Evolutionary conservation across 2,329 filamentous ascomycete genomes (phyloP).

Genomic region (Penicillium thymicola): DNA sequence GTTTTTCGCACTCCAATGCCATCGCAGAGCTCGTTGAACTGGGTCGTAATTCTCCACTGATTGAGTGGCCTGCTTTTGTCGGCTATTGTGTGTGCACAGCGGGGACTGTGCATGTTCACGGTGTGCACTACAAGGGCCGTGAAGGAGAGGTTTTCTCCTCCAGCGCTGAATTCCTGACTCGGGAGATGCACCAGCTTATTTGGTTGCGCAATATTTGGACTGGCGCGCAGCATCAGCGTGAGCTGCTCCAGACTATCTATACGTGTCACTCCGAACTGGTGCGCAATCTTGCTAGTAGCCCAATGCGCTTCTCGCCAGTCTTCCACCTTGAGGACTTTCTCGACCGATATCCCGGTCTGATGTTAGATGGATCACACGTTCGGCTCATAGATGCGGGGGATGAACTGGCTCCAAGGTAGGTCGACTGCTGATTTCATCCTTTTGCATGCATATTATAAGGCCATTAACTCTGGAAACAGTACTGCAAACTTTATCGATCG

Average conservation of each 20-base stretch:
- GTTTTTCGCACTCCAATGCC: conserved; percentile 81
- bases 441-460: neutral
- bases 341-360: conserved; percentile 70
- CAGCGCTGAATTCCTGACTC: conserved; percentile 67
- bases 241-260: conserved; percentile 74
- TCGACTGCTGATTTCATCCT: neutral
- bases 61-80: conserved; percentile 84
- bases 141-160: conserved; percentile 62
- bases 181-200: conserved; percentile 75
- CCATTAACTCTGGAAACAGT: conserved; percentile 1
- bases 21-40: conserved; percentile 80
- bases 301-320: conserved; percentile 71
- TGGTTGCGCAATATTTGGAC: conserved; percentile 75
- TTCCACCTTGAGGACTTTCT: conserved; percentile 88
- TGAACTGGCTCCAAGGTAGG: conserved; percentile 40
- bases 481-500: conserved; percentile 13
- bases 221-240: conserved; percentile 73
- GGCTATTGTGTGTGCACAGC: conserved; percentile 85
- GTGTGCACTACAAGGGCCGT: conserved; percentile 69
- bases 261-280: conserved; percentile 77
- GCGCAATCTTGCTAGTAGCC: conserved; percentile 64
- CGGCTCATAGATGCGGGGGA: conserved; percentile 65
- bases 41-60: conserved; percentile 67
- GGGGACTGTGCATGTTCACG: conserved; percentile 83
- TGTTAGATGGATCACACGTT: conserved; percentile 72